Percentiles rank a stretch among this genome's conserved stretches.
phyloP scores from a whole-genome alignment of 1,284 basidiomycete genomes.

The Ceratobasidium sp. region DNA sequence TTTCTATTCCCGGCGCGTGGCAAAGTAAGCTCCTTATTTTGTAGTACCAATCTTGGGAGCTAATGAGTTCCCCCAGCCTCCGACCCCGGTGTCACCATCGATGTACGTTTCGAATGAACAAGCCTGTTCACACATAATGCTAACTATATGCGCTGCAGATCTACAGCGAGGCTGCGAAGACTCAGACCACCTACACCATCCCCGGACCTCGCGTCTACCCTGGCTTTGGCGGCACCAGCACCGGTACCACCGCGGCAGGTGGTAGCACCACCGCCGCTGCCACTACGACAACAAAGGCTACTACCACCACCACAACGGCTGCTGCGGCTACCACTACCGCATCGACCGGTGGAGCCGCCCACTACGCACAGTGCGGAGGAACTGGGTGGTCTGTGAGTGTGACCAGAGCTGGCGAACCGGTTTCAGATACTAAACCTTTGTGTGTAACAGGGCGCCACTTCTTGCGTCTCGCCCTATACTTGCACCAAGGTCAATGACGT shows the following conservation, averaged over 20 bases:
- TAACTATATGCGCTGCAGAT: slow-evolving; percentile 38
- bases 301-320: slow-evolving; percentile 4
- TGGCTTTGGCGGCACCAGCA: slow-evolving; percentile 24
- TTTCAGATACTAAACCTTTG: not conserved
- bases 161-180: slow-evolving; percentile 48
- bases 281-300: not conserved
- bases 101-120: slow-evolving; percentile 12
- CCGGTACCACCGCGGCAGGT: slow-evolving; percentile 24
- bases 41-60: not conserved
- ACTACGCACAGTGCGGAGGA: slow-evolving; percentile 47
- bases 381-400: slow-evolving; percentile 25
- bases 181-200: slow-evolving; percentile 49
- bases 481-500: slow-evolving; percentile 40
- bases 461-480: slow-evolving; percentile 20
- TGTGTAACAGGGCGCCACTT: slow-evolving; percentile 13
- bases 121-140: not conserved
- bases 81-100: slow-evolving; percentile 48
- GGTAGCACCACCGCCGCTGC: slow-evolving; percentile 28
- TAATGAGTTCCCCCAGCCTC: not conserved
- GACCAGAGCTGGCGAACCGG: not conserved
- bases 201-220: slow-evolving; percentile 48
- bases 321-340: slow-evolving; percentile 42
- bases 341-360: slow-evolving; percentile 36
- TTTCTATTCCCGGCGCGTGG: slow-evolving; percentile 60
- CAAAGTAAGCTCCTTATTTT: not conserved